phyloP scores from a whole-genome alignment of 73 alveolate genomes.

The Loxodes magnus region DNA sequence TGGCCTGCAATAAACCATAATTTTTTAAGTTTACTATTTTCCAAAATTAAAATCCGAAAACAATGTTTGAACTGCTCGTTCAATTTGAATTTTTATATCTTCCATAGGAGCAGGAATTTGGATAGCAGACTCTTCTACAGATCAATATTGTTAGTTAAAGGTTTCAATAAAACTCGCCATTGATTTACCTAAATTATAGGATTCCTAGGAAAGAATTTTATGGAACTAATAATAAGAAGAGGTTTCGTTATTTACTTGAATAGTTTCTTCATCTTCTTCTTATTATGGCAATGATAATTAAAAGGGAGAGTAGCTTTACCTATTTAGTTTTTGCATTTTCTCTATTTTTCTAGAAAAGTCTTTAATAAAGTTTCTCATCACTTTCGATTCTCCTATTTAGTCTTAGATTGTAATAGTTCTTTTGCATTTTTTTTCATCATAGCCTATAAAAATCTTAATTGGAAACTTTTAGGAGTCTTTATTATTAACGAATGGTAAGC shows the following conservation, averaged over 20 bases:
- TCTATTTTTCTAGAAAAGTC: too few relatives aligned
- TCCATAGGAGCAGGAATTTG: slow-evolving; percentile 2
- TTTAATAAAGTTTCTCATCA: too few relatives aligned
- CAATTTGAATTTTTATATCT: not conserved
- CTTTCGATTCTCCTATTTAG: too few relatives aligned
- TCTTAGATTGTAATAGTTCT: too few relatives aligned
- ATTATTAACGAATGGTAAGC: too few relatives aligned
- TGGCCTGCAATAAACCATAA: slow-evolving; percentile 12
- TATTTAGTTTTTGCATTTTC: too few relatives aligned
- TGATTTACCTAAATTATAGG: slow-evolving; percentile 7
- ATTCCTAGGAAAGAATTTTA: slow-evolving; percentile 7
- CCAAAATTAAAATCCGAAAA: slow-evolving; percentile 14
- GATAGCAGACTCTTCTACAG: not conserved
- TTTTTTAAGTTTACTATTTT: not conserved
- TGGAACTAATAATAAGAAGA: slow-evolving; percentile 7
- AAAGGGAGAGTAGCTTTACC: too few relatives aligned
- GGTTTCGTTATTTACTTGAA: slow-evolving; percentile 6
- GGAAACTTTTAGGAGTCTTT: too few relatives aligned
- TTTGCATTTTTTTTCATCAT: too few relatives aligned
- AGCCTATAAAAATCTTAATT: too few relatives aligned
- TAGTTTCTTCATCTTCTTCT: slow-evolving; percentile 10
- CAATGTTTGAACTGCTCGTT: not conserved
- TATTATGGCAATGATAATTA: too few relatives aligned
- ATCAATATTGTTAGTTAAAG: slow-evolving; percentile 1
- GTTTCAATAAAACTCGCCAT: slow-evolving; percentile 2